phyloP scores from a whole-genome alignment of 1,139 yeast genomes.

The Meyerozyma carpophila region DNA sequence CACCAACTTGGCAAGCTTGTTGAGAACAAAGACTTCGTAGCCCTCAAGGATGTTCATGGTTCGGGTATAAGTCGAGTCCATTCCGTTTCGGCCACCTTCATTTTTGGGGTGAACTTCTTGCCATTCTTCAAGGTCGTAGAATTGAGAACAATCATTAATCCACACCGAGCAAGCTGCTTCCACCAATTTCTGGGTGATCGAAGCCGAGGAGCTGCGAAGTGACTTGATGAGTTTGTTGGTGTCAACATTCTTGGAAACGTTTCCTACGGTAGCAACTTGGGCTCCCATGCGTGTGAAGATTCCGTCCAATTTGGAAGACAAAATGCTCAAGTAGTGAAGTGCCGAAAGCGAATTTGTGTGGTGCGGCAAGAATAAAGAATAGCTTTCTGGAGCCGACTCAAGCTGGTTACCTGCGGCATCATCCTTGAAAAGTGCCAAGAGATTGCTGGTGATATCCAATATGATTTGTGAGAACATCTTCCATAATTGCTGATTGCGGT shows the following conservation, averaged over 20 bases:
- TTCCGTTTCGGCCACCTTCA: not conserved
- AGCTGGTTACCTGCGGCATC: conserved; percentile 27
- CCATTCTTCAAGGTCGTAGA: conserved; percentile 42
- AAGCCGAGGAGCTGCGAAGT: conserved; percentile 26
- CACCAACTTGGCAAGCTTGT: conserved; percentile 24
- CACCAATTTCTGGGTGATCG: conserved; percentile 34
- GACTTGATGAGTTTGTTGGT: conserved; percentile 35
- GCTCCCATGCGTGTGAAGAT: conserved; percentile 32
- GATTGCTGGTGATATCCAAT: not conserved
- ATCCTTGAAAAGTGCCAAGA: conserved; percentile 22
- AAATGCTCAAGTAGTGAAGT: conserved; percentile 29
- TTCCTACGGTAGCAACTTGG: conserved; percentile 30
- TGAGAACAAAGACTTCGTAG: conserved; percentile 33
- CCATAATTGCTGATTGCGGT: not conserved
- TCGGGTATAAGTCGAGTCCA: conserved; percentile 24
- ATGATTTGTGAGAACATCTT: not conserved
- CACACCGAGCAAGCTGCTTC: conserved; percentile 44
- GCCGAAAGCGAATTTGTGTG: conserved; percentile 41
- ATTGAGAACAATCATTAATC: conserved; percentile 46
- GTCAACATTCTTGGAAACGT: conserved; percentile 25
- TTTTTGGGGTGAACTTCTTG: conserved; percentile 19
- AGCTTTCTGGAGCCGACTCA: conserved; percentile 33
- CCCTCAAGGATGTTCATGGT: conserved; percentile 39
- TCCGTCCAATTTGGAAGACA: conserved; percentile 24
- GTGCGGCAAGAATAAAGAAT: conserved; percentile 35